Conservation (phyloP, 2,329 filamentous ascomycete genomes). For the Clathrospora elynae region DNA sequence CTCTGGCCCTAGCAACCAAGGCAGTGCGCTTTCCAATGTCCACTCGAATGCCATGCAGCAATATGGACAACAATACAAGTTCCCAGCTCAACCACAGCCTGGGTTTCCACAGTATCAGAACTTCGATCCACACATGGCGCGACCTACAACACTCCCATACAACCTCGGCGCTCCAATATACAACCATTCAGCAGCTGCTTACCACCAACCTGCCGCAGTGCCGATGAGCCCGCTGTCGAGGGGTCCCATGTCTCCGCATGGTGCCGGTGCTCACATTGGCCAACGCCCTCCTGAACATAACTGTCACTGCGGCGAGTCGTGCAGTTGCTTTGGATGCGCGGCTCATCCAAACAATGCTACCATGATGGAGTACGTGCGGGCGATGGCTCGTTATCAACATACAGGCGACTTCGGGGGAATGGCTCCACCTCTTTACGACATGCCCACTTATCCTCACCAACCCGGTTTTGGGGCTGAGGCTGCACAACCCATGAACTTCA, state of each 20-base stretch:
- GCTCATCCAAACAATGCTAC: conserved; percentile 71
- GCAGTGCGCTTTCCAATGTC: conserved; percentile 5
- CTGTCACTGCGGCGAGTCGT: conserved; percentile 69
- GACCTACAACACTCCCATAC: conserved; percentile 26
- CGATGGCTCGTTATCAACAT: conserved; percentile 46
- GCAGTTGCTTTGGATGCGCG: conserved; percentile 70
- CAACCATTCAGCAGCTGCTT: conserved; percentile 39
- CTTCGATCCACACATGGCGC: conserved; percentile 23
- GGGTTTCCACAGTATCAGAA: conserved; percentile 28
- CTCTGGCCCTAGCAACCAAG: conserved; percentile 27
- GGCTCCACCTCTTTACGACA: conserved; percentile 42
- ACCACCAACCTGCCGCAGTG: conserved; percentile 42
- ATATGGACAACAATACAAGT: conserved; percentile 25
- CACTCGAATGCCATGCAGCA: conserved; percentile 17
- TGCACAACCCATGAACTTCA: conserved; percentile 20
- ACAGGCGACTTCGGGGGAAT: conserved; percentile 41
- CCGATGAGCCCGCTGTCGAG: conserved; percentile 29
- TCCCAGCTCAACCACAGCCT: conserved; percentile 29
- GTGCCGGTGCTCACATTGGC: conserved; percentile 36
- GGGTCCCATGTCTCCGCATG: conserved; percentile 27
- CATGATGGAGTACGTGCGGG: conserved; percentile 60
- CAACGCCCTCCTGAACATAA: conserved; percentile 51
- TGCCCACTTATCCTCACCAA: conserved; percentile 44
- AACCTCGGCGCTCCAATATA: conserved; percentile 43
- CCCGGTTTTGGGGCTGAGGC: conserved; percentile 37